Percentiles rank a stretch among this genome's conserved stretches.
These are phyloP conservation scores for Jimgerdemannia lactiflua DNA, from an alignment of 192 early-diverging fungal species.

Conservation along the genomic window DNA sequence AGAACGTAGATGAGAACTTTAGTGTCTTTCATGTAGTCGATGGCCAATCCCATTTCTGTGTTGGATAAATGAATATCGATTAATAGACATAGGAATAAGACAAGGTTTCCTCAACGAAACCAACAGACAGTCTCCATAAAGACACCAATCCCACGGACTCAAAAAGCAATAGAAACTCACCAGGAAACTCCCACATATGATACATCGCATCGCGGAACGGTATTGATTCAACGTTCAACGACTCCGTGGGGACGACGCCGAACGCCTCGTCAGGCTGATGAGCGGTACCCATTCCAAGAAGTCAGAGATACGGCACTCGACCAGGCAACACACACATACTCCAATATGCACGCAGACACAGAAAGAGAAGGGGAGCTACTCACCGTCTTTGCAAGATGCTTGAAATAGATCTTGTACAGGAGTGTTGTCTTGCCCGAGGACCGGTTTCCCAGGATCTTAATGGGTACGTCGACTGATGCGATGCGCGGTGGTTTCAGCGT, in stretches of 20 bases:
- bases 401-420: conserved; percentile 32
- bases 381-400: conserved; percentile 18
- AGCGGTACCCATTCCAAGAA: background rate
- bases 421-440: conserved; percentile 30
- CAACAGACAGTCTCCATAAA: background rate
- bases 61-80: background rate
- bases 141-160: background rate
- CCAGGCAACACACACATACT: background rate
- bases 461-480: background rate
- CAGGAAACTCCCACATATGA: conserved; percentile 29
- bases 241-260: conserved; percentile 24
- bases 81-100: background rate
- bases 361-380: background rate
- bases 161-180: conserved; percentile 5
- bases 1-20: conserved; percentile 24
- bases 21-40: conserved; percentile 17
- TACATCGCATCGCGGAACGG: conserved; percentile 10
- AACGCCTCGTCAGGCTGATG: conserved; percentile 24
- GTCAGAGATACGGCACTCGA: background rate
- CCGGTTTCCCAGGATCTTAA: conserved; percentile 13
- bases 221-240: conserved; percentile 25
- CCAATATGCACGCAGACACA: background rate
- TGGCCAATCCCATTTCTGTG: conserved; percentile 4
- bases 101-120: background rate
- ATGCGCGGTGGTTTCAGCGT: background rate